phyloP scores from a whole-genome alignment of 495 filamentous ascomycete genomes.

The Aspergillus bridgeri region DNA sequence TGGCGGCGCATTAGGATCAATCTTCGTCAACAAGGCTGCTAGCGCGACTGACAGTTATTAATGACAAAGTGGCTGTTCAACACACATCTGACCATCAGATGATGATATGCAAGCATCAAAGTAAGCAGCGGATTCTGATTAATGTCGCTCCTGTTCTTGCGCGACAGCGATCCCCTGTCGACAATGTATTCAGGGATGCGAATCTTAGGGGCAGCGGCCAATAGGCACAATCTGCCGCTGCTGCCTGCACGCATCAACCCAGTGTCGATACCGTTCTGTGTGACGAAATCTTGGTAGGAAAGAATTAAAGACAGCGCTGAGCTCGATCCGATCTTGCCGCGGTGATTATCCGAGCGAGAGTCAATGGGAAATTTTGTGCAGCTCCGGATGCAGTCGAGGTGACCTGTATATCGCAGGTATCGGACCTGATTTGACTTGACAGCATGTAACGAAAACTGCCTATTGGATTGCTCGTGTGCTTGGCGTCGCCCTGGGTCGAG shows the following conservation, averaged over 20 bases:
- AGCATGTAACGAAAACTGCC: slow-evolving; percentile 1
- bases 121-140: neutral
- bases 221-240: neutral
- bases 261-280: neutral
- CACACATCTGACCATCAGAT: slow-evolving; percentile 6
- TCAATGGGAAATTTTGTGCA: slow-evolving; percentile 1
- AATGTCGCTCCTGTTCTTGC: neutral
- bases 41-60: neutral
- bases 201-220: neutral
- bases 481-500: slow-evolving; percentile 17
- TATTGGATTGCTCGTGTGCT: slow-evolving; percentile 15
- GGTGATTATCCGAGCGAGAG: neutral
- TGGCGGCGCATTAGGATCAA: neutral
- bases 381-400: neutral
- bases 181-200: neutral
- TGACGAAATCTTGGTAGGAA: neutral
- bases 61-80: neutral
- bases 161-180: neutral
- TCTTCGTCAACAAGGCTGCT: neutral
- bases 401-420: slow-evolving; percentile 1
- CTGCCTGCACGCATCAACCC: neutral
- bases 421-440: neutral
- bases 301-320: neutral
- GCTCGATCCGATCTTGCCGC: slow-evolving; percentile 14
- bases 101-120: slow-evolving; percentile 2